These are phyloP conservation scores for Lentinula detonsa DNA, from an alignment of 768 basidiomycete species.

Conservation along the genomic window DNA sequence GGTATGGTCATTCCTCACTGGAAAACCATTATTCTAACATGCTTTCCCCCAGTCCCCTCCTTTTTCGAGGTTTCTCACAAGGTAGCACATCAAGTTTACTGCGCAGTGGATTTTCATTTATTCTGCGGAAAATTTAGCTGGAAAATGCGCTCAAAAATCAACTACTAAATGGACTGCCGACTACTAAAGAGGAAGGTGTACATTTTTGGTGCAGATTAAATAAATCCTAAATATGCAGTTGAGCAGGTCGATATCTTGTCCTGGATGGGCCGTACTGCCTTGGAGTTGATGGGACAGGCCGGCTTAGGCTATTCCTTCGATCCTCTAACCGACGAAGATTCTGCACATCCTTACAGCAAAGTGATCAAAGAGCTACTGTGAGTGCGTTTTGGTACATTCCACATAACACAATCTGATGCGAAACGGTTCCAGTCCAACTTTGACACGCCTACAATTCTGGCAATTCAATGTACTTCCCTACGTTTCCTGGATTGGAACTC, in stretches of 20 bases:
- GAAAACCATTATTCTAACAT: neutral
- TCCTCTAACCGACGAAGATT: neutral
- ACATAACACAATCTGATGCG: neutral
- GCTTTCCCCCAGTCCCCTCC: neutral
- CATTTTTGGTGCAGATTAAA: conserved; percentile 14
- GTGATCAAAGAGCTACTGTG: neutral
- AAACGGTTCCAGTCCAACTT: neutral
- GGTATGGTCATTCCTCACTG: conserved; percentile 1
- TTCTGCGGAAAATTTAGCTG: neutral
- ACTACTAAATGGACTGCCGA: neutral
- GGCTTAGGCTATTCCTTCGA: conserved; percentile 7
- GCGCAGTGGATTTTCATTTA: neutral
- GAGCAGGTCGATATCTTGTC: conserved; percentile 13
- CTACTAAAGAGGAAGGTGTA: conserved; percentile 10
- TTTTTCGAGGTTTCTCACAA: conserved; percentile 2
- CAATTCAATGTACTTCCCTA: conserved; percentile 12
- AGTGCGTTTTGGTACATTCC: neutral
- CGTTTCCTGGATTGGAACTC: conserved; percentile 16
- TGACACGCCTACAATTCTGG: neutral
- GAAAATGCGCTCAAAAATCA: neutral
- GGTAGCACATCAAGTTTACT: neutral
- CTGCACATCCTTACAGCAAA: conserved; percentile 1
- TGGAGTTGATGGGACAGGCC: conserved; percentile 4
- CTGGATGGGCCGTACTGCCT: conserved; percentile 5
- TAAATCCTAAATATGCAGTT: too few relatives aligned